Percentiles rank a stretch among this genome's conserved stretches.
phyloP scores from a whole-genome alignment of 2,329 filamentous ascomycete genomes.

The Fusarium luffae region DNA sequence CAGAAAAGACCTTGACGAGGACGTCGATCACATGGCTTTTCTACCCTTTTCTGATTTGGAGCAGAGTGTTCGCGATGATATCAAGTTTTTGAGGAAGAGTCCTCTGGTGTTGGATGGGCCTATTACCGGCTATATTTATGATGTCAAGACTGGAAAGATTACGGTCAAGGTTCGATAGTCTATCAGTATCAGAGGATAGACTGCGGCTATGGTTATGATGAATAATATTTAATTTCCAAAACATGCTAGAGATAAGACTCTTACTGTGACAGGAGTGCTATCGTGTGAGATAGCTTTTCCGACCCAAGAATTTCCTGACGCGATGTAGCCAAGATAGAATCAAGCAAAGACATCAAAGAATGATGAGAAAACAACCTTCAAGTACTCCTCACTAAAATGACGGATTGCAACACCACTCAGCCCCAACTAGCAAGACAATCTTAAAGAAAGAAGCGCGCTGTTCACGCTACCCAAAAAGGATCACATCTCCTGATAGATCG shows the following conservation, averaged over 20 bases:
- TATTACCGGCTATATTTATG: constrained; percentile 80
- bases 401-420: background rate
- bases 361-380: background rate
- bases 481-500: constrained; percentile 13
- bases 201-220: background rate
- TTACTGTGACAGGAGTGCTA: background rate
- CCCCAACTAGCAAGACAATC: background rate
- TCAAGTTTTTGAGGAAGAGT: constrained; percentile 69
- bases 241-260: background rate
- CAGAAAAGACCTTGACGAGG: constrained; percentile 65
- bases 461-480: background rate
- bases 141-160: constrained; percentile 76
- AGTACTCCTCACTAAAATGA: background rate
- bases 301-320: too few species aligned
- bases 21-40: constrained; percentile 69
- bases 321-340: background rate
- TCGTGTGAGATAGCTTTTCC: too few species aligned
- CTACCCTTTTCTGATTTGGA: constrained; percentile 72
- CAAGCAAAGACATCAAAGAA: background rate
- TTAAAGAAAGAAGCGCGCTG: background rate
- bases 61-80: constrained; percentile 72
- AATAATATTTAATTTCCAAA: background rate
- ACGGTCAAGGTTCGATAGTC: constrained; percentile 32
- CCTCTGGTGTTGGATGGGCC: constrained; percentile 70
- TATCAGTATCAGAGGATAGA: background rate